Evolutionary conservation across 495 filamentous ascomycete genomes (phyloP), one percentile per base, ranked within the genome.

Genomic region (Neurospora sp.): DNA sequence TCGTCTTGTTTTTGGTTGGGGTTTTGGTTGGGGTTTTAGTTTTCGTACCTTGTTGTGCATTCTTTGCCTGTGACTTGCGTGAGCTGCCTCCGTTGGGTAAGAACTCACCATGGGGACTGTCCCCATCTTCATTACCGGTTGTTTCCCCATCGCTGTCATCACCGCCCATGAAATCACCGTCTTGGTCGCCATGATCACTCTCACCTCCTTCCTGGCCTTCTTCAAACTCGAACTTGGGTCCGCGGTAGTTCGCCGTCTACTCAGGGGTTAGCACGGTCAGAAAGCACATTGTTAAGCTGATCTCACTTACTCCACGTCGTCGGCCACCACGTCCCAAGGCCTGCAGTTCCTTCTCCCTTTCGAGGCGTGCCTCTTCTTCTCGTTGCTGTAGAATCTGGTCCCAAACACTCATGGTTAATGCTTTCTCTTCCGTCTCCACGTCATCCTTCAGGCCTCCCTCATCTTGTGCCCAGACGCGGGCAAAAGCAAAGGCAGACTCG

Each of bases 401-500:
- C 96, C 96, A 99, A 2, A 96, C 87, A 27, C 87, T 88, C n/a
- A 85, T 80, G 78, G 90, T 89, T 9, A 80, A 75, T 12, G 88
- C 84, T 2, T 85, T 84, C 41, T 89, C 87, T 2, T 83, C 75
- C 23, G 89, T 70, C 70, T 71, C 87, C 14, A 92, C 77, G 4
- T 87, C 91, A 20, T 89, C 88, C 0, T 93, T 79, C n/a, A 86
- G 81, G 0, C 70, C 73, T 8, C 83, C 86, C 72, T 89, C 87
- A 18, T 97, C 92, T 78, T 96, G 96, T 12, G 90, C 92, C 96
- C 96, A 99, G 4, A 99, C 91, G 27, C 94, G 88, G 69, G 96
- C 96, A 81, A 94, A 93, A 46, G 91, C 94, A 82, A 98, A 99
- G 69, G 94, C 90, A 4, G 90, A 90, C 75, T 92, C 90, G 2